Evolutionary conservation across 2,329 filamentous ascomycete species (phyloP).

Genomic region (Teratosphaeria destructans): DNA sequence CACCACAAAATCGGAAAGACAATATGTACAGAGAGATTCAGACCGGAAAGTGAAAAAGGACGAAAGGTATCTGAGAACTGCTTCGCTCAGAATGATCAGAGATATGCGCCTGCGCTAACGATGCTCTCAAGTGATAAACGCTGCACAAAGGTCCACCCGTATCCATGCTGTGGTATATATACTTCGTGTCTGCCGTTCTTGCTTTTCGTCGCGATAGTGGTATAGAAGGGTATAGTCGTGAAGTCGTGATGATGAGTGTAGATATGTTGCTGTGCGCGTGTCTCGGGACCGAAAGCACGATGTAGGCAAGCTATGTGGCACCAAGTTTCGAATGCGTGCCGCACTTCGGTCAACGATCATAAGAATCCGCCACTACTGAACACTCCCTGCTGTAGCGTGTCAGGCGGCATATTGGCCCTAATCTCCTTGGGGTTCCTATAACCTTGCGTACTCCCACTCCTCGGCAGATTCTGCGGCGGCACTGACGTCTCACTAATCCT

Average conservation of each 20-base stretch:
- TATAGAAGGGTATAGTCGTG: neutral
- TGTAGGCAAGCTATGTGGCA: too few relatives aligned
- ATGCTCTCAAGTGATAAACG: neutral
- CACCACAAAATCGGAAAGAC: neutral
- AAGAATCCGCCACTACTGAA: constrained; percentile 20
- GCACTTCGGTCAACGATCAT: constrained; percentile 2
- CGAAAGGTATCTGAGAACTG: neutral
- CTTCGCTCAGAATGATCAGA: neutral
- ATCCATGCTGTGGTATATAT: neutral
- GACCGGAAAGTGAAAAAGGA: neutral
- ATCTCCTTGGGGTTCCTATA: constrained; percentile 36
- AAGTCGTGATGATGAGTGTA: neutral
- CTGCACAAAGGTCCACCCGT: neutral
- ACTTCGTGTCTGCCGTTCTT: neutral
- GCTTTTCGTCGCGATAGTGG: neutral
- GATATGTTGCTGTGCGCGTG: neutral
- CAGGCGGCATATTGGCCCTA: constrained; percentile 40
- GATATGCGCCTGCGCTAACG: neutral
- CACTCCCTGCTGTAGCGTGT: constrained; percentile 35
- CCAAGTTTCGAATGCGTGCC: too few relatives aligned
- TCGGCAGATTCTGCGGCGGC: constrained; percentile 23
- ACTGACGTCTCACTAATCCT: constrained; percentile 31
- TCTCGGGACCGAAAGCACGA: too few relatives aligned
- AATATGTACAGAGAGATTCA: neutral
- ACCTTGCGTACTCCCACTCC: constrained; percentile 16